Evolutionary conservation across 1,139 yeast species (phyloP).

Genomic region (Yamadazyma friedrichii): DNA sequence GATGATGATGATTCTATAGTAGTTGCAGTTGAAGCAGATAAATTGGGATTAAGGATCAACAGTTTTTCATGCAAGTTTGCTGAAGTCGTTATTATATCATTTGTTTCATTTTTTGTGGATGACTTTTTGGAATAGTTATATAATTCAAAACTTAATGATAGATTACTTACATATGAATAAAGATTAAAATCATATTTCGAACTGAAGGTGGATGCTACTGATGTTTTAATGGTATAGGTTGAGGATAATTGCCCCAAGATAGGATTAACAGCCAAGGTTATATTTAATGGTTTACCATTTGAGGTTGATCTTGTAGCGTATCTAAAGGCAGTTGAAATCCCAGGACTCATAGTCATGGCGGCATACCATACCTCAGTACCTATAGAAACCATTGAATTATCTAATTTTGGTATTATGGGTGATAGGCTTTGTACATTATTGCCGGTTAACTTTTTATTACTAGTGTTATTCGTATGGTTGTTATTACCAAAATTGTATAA

Average conservation of each 20-base stretch:
- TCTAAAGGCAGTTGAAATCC: slow-evolving; percentile 77
- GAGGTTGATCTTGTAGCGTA: slow-evolving; percentile 85
- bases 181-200: slow-evolving; percentile 87
- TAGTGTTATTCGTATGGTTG: slow-evolving; percentile 13
- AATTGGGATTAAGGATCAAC: slow-evolving; percentile 1
- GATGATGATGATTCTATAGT: not conserved
- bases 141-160: slow-evolving; percentile 83
- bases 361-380: slow-evolving; percentile 95
- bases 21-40: not conserved
- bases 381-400: slow-evolving; percentile 55
- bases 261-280: slow-evolving; percentile 88
- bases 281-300: slow-evolving; percentile 84
- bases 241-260: slow-evolving; percentile 87
- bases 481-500: slow-evolving; percentile 65
- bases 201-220: slow-evolving; percentile 73
- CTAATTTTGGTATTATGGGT: slow-evolving; percentile 37
- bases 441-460: slow-evolving; percentile 4
- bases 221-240: slow-evolving; percentile 82
- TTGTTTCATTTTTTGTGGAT: not conserved
- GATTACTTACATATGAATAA: slow-evolving; percentile 85
- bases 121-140: slow-evolving; percentile 47
- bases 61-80: slow-evolving; percentile 1
- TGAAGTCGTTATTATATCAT: not conserved
- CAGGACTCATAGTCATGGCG: slow-evolving; percentile 77
- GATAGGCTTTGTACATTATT: slow-evolving; percentile 5